A percentile compares a stretch with the other conserved stretches of the same genome.
These are phyloP conservation scores for Viola pubescens DNA, from an alignment of 441 rosid genomes.

Conservation along the genomic window DNA sequence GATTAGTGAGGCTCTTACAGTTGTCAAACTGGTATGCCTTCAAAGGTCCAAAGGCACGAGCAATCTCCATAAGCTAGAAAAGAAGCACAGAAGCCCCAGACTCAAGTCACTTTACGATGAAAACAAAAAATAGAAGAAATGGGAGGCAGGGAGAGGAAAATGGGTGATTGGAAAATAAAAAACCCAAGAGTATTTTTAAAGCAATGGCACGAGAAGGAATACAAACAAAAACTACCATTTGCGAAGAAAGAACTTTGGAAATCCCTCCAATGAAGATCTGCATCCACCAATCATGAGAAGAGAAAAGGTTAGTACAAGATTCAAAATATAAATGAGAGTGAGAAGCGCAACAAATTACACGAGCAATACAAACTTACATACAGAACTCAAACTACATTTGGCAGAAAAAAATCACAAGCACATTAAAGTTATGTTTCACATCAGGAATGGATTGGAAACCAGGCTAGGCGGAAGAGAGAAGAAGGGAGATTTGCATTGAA, in stretches of 20 bases:
- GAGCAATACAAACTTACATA: not conserved
- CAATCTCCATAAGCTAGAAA: constrained; percentile 77
- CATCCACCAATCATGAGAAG: constrained; percentile 22
- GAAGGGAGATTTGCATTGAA: no score
- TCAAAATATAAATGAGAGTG: not conserved
- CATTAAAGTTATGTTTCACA: not conserved
- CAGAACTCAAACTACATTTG: not conserved
- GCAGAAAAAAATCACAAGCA: not conserved
- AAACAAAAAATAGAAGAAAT: constrained; percentile 6
- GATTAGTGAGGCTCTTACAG: constrained; percentile 27
- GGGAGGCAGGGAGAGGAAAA: not conserved
- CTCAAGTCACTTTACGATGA: constrained; percentile 5
- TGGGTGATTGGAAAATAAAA: constrained; percentile 7
- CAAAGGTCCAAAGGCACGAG: constrained; percentile 73
- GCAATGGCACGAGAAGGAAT: constrained; percentile 6
- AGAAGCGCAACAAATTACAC: not conserved
- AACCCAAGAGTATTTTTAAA: constrained; percentile 9
- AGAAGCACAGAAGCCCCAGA: constrained; percentile 10
- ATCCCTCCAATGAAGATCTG: constrained; percentile 94
- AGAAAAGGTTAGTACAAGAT: constrained; percentile 4
- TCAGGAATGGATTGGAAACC: not conserved
- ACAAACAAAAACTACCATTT: constrained; percentile 53
- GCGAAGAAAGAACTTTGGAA: constrained; percentile 56
- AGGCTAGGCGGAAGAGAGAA: no score
- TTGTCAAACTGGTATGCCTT: constrained; percentile 59